Conservation (phyloP, 23 red algal genomes). For the Chondrus crispus region DNA sequence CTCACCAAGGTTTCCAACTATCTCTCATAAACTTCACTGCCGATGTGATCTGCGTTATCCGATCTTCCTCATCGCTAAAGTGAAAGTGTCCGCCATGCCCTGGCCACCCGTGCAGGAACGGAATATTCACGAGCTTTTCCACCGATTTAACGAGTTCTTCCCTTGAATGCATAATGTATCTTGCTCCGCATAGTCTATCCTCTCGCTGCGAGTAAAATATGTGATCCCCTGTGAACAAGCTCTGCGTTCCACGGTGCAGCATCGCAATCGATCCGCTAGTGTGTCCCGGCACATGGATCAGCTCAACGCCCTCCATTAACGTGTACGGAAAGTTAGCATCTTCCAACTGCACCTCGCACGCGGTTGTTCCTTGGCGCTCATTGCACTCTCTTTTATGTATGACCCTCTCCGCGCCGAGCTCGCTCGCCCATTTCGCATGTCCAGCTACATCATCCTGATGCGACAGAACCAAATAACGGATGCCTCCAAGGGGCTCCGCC, state of each 20-base stretch:
- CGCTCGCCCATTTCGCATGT: slow-evolving; percentile 74
- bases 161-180: slow-evolving; percentile 29
- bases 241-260: slow-evolving; percentile 20
- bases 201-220: slow-evolving; percentile 19
- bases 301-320: slow-evolving; percentile 21
- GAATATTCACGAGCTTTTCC: not conserved
- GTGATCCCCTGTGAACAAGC: slow-evolving; percentile 83
- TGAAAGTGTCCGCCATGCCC: slow-evolving; percentile 64
- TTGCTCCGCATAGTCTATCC: slow-evolving; percentile 28
- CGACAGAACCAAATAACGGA: slow-evolving; percentile 64
- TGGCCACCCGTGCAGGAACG: slow-evolving; percentile 49
- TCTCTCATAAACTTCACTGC: not conserved
- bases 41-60: not conserved
- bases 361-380: slow-evolving; percentile 32
- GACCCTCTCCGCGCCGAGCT: slow-evolving; percentile 37
- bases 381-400: slow-evolving; percentile 74
- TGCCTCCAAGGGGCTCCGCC: not conserved
- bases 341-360: slow-evolving; percentile 59
- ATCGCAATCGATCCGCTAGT: slow-evolving; percentile 56
- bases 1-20: too few relatives aligned
- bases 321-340: slow-evolving; percentile 43
- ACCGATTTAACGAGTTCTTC: slow-evolving; percentile 37
- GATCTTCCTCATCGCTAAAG: not conserved
- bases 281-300: slow-evolving; percentile 74
- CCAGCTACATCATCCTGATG: slow-evolving; percentile 85